Base-by-base conservation (phyloP, 2,329 filamentous ascomycete genomes). In the Aspergillus sp. region DNA sequence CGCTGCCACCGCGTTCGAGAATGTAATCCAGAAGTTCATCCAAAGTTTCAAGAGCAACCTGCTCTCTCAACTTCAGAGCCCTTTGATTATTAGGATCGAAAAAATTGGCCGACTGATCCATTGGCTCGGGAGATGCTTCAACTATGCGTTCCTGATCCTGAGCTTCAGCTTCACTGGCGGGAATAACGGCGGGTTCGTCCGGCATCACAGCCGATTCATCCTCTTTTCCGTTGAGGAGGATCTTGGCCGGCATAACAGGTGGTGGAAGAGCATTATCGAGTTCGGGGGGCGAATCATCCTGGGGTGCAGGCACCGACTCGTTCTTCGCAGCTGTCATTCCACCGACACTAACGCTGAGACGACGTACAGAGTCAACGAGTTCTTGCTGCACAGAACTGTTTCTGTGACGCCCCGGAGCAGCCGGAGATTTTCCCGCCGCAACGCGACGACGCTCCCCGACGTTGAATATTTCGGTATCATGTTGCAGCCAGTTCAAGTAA, bases 401-500 rank as follows among this genome's bases (percentile, higher is more conserved):
- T 19, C 65, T 64, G 39, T 66, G 55, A 17, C 62, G 52, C 21
- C 65, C 62, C 24, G 63, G 62, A 9, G 68, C 67, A 15, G 68
- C 69, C 1, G 70, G 69, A n/a, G 77, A 77, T 45, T 77, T 78
- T 51, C 89, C 79, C 27, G 82, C 89, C 17, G 88, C 91, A 51
- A 93, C 85, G 66, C 95, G 88, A 67, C 95, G 85, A 69, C 92
- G 85, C 75, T 96, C 93, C 60, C 95, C 95, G 39, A 99, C 95
- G 69, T 99, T 99, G 85, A 99, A 99, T 66, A 99, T 97, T 65
- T 84, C 85, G 12, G 93, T 95, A 69, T 96, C 91, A 76, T 99
- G 93, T 71, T 99, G 95, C 69, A 97, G 87, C 95, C 95, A 99
- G 50, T 96, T 93, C 51, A 99, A 80, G 72, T 98, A 99, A 61